phyloP scores from a whole-genome alignment of 2,329 filamentous ascomycete genomes.

The Monosporascus sp. region DNA sequence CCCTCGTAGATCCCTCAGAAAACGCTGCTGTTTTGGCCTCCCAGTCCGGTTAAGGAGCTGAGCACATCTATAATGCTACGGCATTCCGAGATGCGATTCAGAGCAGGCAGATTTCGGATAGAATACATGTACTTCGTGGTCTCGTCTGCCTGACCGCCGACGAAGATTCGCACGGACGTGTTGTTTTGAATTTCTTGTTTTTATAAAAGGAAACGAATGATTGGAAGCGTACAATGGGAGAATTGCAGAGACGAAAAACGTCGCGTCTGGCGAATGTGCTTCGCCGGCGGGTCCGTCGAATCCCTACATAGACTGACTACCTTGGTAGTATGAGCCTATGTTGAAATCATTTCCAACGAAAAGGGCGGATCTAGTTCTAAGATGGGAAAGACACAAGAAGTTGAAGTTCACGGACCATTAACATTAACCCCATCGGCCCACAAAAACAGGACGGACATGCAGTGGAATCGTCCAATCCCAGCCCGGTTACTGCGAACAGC shows the following conservation, averaged over 20 bases:
- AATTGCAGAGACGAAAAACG: too few species aligned
- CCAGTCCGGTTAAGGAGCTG: conserved; percentile 59
- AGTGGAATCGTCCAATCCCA: background rate
- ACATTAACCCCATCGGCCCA: background rate
- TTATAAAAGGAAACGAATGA: background rate
- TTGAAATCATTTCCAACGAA: too few species aligned
- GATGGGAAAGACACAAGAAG: background rate
- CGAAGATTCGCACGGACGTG: too few species aligned
- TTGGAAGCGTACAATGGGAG: too few species aligned
- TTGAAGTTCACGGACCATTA: background rate
- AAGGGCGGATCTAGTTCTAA: background rate
- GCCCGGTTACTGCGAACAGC: background rate
- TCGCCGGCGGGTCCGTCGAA: too few species aligned
- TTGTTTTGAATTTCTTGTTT: too few species aligned
- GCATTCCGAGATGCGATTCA: conserved; percentile 42
- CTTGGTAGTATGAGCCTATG: too few species aligned
- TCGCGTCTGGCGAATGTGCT: too few species aligned
- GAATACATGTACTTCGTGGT: background rate
- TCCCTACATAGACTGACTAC: too few species aligned
- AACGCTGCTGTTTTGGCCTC: conserved; percentile 15
- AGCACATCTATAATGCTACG: conserved; percentile 50
- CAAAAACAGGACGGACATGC: background rate
- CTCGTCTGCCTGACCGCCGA: too few species aligned
- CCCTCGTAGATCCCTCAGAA: conserved; percentile 1
- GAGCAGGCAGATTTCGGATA: background rate